Evolutionary conservation across 805 yeast species (phyloP).

Genomic region (Candida corydali): DNA sequence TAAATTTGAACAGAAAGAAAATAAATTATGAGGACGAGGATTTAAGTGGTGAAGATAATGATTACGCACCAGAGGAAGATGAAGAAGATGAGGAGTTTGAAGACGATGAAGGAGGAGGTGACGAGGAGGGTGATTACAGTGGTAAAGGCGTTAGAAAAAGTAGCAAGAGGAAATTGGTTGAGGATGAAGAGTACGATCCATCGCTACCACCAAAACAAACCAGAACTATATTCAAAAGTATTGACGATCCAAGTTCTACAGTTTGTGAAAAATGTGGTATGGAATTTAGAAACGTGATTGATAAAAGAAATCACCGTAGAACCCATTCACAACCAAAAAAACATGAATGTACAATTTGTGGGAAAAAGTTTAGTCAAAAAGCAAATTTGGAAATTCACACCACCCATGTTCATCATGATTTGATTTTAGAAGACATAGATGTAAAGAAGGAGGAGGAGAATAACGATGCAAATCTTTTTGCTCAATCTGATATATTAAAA

Average conservation of each 20-base stretch:
- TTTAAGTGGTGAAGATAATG: slow-evolving; percentile 5
- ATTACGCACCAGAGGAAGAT: slow-evolving; percentile 4
- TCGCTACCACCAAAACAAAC: slow-evolving; percentile 4
- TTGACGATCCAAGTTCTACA: slow-evolving; percentile 6
- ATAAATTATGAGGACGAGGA: slow-evolving; percentile 3
- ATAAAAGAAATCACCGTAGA: slow-evolving; percentile 10
- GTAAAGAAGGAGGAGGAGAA: background rate
- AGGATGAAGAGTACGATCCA: background rate
- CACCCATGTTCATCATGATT: slow-evolving; percentile 12
- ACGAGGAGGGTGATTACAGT: background rate
- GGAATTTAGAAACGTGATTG: slow-evolving; percentile 9
- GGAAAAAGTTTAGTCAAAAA: slow-evolving; percentile 12
- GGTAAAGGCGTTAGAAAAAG: background rate
- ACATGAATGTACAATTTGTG: slow-evolving; percentile 11
- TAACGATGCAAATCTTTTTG: slow-evolving; percentile 4
- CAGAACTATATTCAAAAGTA: slow-evolving; percentile 6
- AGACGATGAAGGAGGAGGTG: slow-evolving; percentile 3
- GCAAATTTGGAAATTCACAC: slow-evolving; percentile 10
- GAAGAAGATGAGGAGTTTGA: slow-evolving; percentile 8
- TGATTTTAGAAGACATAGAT: slow-evolving; percentile 6
- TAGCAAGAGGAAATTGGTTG: background rate
- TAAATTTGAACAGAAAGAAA: slow-evolving; percentile 2
- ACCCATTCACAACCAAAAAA: slow-evolving; percentile 12
- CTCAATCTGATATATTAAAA: slow-evolving; percentile 1
- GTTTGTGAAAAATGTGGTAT: slow-evolving; percentile 11